Evolutionary conservation across 139 green algal species (phyloP).

Genomic region (Chlamydomonas applanata): DNA sequence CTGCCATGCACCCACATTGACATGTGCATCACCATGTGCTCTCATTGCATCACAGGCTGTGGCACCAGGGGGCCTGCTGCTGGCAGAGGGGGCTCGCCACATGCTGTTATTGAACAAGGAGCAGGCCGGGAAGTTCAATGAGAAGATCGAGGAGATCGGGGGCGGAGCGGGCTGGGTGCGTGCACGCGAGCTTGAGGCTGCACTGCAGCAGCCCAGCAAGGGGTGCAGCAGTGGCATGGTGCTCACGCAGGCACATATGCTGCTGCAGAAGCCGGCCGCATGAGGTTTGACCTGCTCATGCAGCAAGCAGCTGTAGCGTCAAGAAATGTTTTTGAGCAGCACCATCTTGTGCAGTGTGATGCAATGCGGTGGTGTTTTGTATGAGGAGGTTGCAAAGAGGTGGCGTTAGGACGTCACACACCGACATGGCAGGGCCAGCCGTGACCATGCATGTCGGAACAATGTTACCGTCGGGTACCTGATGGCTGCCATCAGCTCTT

Average conservation of each 20-base stretch:
- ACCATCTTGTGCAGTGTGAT: no score
- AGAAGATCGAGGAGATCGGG: slow-evolving; percentile 35
- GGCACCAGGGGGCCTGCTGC: slow-evolving; percentile 26
- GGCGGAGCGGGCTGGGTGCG: slow-evolving; percentile 1
- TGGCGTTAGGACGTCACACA: no score
- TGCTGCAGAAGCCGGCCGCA: background rate
- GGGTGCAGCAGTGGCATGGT: background rate
- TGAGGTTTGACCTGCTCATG: no score
- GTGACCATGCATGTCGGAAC: no score
- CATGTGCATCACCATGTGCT: background rate
- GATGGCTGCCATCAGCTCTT: no score
- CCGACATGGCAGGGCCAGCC: no score
- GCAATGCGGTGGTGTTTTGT: no score
- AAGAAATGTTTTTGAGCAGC: no score
- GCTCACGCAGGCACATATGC: background rate
- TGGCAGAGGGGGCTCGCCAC: slow-evolving; percentile 50
- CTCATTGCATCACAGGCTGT: background rate
- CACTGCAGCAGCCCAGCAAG: background rate
- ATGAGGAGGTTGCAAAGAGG: no score
- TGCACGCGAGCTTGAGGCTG: background rate
- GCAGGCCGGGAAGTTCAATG: slow-evolving; percentile 32
- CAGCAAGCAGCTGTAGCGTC: no score
- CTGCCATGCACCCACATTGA: no score
- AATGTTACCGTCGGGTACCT: no score
- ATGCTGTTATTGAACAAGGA: slow-evolving; percentile 56